phyloP scores from a whole-genome alignment of 441 rosid genomes.

The Melastoma candidum region DNA sequence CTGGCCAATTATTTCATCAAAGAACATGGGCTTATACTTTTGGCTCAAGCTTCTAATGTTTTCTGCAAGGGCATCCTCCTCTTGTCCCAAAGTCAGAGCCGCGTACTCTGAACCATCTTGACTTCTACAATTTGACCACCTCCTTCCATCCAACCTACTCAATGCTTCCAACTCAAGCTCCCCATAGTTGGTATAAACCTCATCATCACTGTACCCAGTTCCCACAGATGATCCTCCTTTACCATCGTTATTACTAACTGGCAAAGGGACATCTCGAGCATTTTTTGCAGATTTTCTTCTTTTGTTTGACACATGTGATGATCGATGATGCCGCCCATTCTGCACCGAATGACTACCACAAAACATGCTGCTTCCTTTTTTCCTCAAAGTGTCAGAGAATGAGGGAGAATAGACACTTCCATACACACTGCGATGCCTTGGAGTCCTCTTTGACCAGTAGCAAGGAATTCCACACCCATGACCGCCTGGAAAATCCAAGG shows the following conservation, averaged over 20 bases:
- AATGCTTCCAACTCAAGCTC: conserved; percentile 95
- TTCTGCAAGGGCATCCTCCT: conserved; percentile 60
- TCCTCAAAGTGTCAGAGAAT: conserved; percentile 76
- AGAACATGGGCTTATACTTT: conserved; percentile 81
- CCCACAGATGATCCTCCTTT: conserved; percentile 77
- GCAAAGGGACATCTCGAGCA: conserved; percentile 79
- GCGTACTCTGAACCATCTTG: conserved; percentile 69
- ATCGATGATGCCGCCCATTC: conserved; percentile 37
- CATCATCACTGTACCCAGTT: conserved; percentile 77
- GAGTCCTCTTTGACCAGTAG: conserved; percentile 82
- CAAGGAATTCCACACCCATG: conserved; percentile 96
- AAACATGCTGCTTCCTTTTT: conserved; percentile 79
- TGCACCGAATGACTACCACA: conserved; percentile 70
- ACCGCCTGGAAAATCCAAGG: conserved; percentile 70
- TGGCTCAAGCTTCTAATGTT: conserved; percentile 70
- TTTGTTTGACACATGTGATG: conserved; percentile 40
- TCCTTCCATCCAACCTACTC: conserved; percentile 93
- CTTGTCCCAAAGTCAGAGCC: conserved; percentile 49
- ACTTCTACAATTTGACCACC: conserved; percentile 93
- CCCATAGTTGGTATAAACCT: conserved; percentile 78
- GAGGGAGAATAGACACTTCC: conserved; percentile 91
- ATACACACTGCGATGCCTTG: conserved; percentile 61
- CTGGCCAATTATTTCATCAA: conserved; percentile 87
- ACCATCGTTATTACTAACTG: conserved; percentile 45
- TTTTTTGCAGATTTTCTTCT: conserved; percentile 46